Percentiles rank a stretch among this genome's conserved stretches.
These are phyloP conservation scores for Avena eriantha DNA, from an alignment of 176 grass and related monocot species.

Conservation along the genomic window DNA sequence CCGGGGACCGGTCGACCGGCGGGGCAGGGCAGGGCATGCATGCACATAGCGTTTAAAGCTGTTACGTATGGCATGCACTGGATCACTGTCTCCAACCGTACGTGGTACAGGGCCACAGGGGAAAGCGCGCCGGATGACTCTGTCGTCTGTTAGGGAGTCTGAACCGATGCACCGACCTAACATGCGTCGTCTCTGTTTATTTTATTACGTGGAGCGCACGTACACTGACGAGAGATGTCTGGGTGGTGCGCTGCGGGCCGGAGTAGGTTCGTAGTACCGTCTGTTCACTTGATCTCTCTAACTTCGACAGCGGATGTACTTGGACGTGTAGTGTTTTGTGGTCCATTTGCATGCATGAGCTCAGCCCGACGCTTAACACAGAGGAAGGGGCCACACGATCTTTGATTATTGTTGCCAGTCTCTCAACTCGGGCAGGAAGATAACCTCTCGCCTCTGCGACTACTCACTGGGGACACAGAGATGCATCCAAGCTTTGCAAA, in stretches of 20 bases:
- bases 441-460: neutral
- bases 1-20: constrained; percentile 6
- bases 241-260: too few species aligned
- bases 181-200: neutral
- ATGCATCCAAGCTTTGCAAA: constrained; percentile 14
- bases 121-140: neutral
- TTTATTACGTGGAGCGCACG: neutral
- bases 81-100: neutral
- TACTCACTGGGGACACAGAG: neutral
- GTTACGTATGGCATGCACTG: neutral
- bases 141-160: neutral
- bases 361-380: neutral
- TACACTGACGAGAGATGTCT: neutral
- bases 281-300: neutral
- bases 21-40: neutral
- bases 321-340: neutral
- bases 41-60: constrained; percentile 9
- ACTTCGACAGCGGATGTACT: neutral
- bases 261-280: too few species aligned
- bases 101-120: neutral
- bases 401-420: neutral
- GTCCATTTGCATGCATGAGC: neutral
- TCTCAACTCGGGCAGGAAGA: neutral
- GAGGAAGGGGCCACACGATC: neutral
- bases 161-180: neutral